Evolutionary conservation across 2,329 filamentous ascomycete genomes (phyloP).

Genomic region (Claviceps lovelessii): DNA sequence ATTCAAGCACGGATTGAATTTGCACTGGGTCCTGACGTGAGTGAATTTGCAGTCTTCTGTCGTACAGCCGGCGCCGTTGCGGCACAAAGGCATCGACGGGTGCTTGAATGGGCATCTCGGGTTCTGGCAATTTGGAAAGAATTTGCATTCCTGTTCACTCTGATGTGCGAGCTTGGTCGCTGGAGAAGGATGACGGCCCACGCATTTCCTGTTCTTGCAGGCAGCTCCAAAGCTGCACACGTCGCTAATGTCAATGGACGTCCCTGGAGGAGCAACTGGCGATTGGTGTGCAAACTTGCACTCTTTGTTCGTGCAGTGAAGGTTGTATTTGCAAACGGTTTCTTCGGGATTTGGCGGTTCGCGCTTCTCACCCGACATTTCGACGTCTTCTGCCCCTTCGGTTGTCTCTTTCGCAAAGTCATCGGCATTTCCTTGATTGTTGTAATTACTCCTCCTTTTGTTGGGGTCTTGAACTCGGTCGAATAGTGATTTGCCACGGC

Average conservation of each 20-base stretch:
- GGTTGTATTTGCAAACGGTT: conserved; percentile 76
- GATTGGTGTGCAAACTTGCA: conserved; percentile 94
- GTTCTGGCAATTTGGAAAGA: conserved; percentile 85
- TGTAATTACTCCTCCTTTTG: conserved; percentile 27
- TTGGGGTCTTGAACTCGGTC: conserved; percentile 51
- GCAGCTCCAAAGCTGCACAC: conserved; percentile 73
- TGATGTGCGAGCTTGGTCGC: conserved; percentile 67
- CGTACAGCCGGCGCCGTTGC: conserved; percentile 81
- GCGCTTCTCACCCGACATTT: conserved; percentile 41
- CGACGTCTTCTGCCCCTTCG: conserved; percentile 44
- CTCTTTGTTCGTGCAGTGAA: conserved; percentile 73
- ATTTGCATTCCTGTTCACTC: conserved; percentile 75
- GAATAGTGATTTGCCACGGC: conserved; percentile 50
- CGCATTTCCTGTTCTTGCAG: conserved; percentile 93
- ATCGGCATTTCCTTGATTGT: conserved; percentile 23
- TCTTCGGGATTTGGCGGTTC: conserved; percentile 46
- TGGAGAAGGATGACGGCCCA: conserved; percentile 80
- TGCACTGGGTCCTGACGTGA: conserved; percentile 73
- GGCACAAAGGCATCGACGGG: conserved; percentile 71
- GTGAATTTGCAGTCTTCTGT: conserved; percentile 76
- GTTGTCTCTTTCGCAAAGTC: conserved; percentile 18
- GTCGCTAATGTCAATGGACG: conserved; percentile 64
- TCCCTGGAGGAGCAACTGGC: conserved; percentile 67
- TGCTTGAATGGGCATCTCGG: conserved; percentile 79
- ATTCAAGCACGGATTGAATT: conserved; percentile 83